A percentile compares a stretch with the other conserved stretches of the same genome.
These are phyloP conservation scores for Vanrija sp. DNA, from an alignment of 1,284 basidiomycete species.

Conservation along the genomic window DNA sequence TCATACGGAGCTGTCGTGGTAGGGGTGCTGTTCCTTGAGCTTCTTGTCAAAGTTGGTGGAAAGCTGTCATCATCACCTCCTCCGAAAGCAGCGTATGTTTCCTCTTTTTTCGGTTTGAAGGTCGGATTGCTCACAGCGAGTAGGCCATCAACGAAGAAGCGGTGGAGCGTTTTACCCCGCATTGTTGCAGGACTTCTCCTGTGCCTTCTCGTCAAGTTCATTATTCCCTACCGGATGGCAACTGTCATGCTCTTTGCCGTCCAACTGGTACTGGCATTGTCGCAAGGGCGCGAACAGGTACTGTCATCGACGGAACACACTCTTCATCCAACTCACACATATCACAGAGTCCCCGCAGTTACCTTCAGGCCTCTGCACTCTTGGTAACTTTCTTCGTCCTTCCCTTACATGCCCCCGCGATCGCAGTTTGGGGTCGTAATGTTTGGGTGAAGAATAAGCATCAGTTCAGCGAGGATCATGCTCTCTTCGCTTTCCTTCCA, in stretches of 20 bases:
- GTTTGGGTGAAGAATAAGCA: conserved; percentile 29
- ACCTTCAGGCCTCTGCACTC: conserved; percentile 41
- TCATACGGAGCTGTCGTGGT: conserved; percentile 2
- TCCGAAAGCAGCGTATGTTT: not conserved
- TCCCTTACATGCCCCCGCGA: conserved; percentile 71
- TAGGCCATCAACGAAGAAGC: no score
- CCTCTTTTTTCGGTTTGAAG: no score
- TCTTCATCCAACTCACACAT: no score
- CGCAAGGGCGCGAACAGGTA: not conserved
- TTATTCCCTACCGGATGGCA: conserved; percentile 86
- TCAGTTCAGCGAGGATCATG: conserved; percentile 24
- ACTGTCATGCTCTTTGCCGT: conserved; percentile 76
- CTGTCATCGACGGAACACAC: not conserved
- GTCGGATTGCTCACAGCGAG: no score
- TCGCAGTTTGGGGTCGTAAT: conserved; percentile 88
- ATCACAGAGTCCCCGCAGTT: not conserved
- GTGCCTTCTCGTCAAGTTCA: conserved; percentile 62
- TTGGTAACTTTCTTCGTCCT: conserved; percentile 65
- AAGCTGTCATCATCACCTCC: not conserved
- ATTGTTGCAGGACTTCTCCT: conserved; percentile 50
- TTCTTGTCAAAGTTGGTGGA: not conserved
- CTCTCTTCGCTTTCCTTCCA: conserved; percentile 19
- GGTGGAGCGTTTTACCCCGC: not conserved
- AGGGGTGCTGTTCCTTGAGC: not conserved
- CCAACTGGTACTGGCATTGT: conserved; percentile 52